Percentiles rank a stretch among this genome's conserved stretches.
Evolutionary conservation across 176 grass and related monocot species (phyloP).

Genomic region (Otatea glauca): DNA sequence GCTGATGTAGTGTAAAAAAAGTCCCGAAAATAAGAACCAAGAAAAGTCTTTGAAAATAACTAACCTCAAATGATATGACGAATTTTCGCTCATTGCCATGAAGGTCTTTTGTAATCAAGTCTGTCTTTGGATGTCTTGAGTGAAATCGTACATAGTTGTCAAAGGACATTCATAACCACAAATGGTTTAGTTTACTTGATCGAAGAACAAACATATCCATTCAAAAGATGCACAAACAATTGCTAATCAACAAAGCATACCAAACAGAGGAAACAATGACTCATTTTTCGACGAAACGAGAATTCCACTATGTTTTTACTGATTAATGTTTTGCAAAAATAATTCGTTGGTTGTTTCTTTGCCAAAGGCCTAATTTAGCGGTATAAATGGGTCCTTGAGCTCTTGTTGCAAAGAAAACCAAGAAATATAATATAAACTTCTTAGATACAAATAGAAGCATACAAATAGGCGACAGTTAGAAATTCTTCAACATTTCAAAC

Average conservation of each 20-base stretch:
- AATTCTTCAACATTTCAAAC: conserved; percentile 21
- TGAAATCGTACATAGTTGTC: conserved; percentile 77
- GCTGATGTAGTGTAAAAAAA: neutral
- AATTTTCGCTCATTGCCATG: conserved; percentile 67
- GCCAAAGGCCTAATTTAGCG: no score
- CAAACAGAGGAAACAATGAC: conserved; percentile 94
- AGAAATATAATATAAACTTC: no score
- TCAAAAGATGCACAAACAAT: conserved; percentile 2
- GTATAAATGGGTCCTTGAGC: no score
- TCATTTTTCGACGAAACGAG: conserved; percentile 90
- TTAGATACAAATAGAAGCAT: conserved; percentile 30
- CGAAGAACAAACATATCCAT: conserved; percentile 19
- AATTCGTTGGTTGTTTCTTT: no score
- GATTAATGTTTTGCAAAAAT: no score
- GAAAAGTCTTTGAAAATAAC: conserved; percentile 22
- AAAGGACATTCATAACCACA: conserved; percentile 37
- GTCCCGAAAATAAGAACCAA: neutral
- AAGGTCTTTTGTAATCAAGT: conserved; percentile 84
- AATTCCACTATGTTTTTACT: conserved; percentile 46
- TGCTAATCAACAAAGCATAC: conserved; percentile 46
- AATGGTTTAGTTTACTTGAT: conserved; percentile 17
- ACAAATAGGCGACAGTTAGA: neutral
- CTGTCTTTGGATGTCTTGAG: conserved; percentile 89
- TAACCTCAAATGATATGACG: conserved; percentile 46
- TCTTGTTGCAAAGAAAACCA: no score